Percentiles rank a stretch among this genome's conserved stretches.
These are phyloP conservation scores for Mycena kentingensis DNA, from an alignment of 768 basidiomycete genomes.

Conservation along the genomic window DNA sequence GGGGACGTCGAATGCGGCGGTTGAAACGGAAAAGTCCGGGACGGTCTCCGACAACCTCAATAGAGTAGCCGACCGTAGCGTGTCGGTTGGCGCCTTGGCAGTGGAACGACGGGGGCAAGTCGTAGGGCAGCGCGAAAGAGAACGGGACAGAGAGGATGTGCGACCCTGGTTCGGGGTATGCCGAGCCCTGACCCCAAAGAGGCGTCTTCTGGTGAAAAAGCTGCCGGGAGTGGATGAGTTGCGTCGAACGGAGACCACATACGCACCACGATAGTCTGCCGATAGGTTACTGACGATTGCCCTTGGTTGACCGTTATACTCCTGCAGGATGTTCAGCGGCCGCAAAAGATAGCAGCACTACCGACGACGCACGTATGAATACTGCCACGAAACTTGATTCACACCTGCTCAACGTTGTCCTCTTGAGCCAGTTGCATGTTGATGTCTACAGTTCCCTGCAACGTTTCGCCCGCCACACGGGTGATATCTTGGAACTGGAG, in stretches of 20 bases:
- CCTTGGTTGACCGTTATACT: constrained; percentile 2
- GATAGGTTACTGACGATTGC: not conserved
- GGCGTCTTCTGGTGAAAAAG: not conserved
- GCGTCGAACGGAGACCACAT: not conserved
- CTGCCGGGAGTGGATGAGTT: not conserved
- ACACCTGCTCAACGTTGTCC: constrained; percentile 13
- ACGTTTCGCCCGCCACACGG: constrained; percentile 15
- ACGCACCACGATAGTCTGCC: constrained; percentile 1
- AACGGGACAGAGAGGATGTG: constrained; percentile 3
- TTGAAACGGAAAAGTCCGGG: not conserved
- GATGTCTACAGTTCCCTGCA: constrained; percentile 8
- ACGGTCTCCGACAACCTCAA: not conserved
- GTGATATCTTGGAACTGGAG: constrained; percentile 13
- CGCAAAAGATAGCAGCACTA: not conserved
- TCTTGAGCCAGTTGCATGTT: constrained; percentile 14
- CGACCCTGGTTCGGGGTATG: constrained; percentile 6
- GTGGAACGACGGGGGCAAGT: constrained; percentile 10
- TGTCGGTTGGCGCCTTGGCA: not conserved
- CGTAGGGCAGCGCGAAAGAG: constrained; percentile 4
- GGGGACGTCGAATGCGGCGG: not conserved
- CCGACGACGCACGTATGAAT: constrained; percentile 2
- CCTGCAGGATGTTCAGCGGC: not conserved
- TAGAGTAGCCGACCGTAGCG: not conserved
- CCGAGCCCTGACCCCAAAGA: constrained; percentile 7
- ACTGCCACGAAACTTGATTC: constrained; percentile 10